phyloP scores from a whole-genome alignment of 345 rosid genomes.

The Hypericum androsaemum region DNA sequence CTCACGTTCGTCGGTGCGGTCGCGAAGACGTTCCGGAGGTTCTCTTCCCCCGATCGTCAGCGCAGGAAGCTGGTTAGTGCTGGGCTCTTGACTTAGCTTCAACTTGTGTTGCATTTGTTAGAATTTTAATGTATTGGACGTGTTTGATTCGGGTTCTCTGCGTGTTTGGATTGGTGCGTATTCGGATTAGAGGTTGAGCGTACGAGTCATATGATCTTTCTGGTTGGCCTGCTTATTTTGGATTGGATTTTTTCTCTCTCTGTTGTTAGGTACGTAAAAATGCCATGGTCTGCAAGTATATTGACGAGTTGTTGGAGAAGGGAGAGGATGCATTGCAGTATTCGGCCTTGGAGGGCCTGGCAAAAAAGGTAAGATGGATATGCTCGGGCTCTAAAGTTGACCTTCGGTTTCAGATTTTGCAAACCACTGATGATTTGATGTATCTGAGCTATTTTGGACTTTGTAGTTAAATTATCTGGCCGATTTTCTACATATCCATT shows the following conservation, averaged over 20 bases:
- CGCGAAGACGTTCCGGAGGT: conserved; percentile 67
- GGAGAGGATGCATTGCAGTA: conserved; percentile 39
- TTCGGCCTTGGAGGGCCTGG: conserved; percentile 44
- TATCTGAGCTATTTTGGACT: too few relatives aligned
- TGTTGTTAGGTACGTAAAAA: conserved; percentile 66
- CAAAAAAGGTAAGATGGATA: conserved; percentile 45
- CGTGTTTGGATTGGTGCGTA: too few relatives aligned
- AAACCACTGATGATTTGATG: too few relatives aligned
- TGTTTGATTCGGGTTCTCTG: too few relatives aligned
- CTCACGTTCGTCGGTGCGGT: conserved; percentile 61
- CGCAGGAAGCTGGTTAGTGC: conserved; percentile 20
- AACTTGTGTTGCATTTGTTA: too few relatives aligned
- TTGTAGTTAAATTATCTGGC: too few relatives aligned
- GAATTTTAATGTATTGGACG: too few relatives aligned
- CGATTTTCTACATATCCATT: too few relatives aligned
- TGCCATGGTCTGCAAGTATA: conserved; percentile 64
- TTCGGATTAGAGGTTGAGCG: background rate
- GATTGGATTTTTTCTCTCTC: background rate
- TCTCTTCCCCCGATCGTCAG: conserved; percentile 57
- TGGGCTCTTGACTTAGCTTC: too few relatives aligned
- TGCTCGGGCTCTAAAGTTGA: background rate
- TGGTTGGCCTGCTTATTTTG: background rate
- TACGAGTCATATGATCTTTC: background rate
- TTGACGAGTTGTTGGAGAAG: conserved; percentile 57
- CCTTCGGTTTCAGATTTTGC: too few relatives aligned